These are phyloP conservation scores for Dactylonectria macrodidyma DNA, from an alignment of 2,329 filamentous ascomycete species.

Conservation along the genomic window DNA sequence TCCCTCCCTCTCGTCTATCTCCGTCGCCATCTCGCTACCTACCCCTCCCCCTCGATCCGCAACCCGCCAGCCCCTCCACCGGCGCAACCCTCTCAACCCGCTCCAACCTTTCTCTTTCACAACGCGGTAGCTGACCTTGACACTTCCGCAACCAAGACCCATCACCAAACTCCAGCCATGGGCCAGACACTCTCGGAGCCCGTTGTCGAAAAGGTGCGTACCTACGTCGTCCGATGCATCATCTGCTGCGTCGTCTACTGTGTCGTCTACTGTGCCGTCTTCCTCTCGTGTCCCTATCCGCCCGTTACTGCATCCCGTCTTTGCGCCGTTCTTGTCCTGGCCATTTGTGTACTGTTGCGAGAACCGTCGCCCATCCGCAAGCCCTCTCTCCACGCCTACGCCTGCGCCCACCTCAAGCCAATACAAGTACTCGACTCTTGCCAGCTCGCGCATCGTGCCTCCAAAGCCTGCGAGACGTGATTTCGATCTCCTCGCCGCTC, in stretches of 20 bases:
- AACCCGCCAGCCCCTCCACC: slow-evolving; percentile 26
- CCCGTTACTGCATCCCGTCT: slow-evolving; percentile 16
- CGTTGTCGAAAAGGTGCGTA: slow-evolving; percentile 93
- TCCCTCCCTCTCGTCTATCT: slow-evolving; percentile 20
- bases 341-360: slow-evolving; percentile 32
- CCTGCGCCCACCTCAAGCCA: slow-evolving; percentile 18
- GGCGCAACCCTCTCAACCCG: slow-evolving; percentile 28
- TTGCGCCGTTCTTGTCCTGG: slow-evolving; percentile 8
- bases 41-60: slow-evolving; percentile 32
- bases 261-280: slow-evolving; percentile 8
- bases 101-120: slow-evolving; percentile 34
- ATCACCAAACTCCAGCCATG: slow-evolving; percentile 69
- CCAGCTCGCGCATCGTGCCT: slow-evolving; percentile 27
- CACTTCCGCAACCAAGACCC: slow-evolving; percentile 39
- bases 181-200: slow-evolving; percentile 99
- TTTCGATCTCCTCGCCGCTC: slow-evolving; percentile 1
- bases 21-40: slow-evolving; percentile 19
- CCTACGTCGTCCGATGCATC: no score
- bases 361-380: slow-evolving; percentile 43
- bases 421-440: slow-evolving; percentile 13
- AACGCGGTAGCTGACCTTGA: slow-evolving; percentile 46
- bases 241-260: not conserved
- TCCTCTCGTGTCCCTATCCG: slow-evolving; percentile 8
- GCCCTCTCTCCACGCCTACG: slow-evolving; percentile 40
- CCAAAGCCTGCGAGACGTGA: slow-evolving; percentile 18